phyloP scores from a whole-genome alignment of 768 basidiomycete species.

The Amanita fuliginea region DNA sequence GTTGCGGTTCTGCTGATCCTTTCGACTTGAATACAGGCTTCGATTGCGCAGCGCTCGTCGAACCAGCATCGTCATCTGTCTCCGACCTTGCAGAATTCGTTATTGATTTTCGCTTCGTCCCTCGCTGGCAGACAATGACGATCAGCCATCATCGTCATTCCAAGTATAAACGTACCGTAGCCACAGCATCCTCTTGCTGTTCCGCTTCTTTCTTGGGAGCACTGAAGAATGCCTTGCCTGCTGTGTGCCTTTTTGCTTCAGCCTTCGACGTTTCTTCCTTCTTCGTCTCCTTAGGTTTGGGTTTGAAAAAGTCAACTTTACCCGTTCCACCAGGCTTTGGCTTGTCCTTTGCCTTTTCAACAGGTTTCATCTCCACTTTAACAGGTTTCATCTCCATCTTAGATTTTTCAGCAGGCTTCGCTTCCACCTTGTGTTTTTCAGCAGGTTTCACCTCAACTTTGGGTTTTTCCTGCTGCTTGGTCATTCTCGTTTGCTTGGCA shows the following conservation, averaged over 20 bases:
- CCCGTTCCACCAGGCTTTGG: slow-evolving; percentile 34
- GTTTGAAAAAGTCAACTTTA: slow-evolving; percentile 52
- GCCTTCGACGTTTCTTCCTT: slow-evolving; percentile 13
- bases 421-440: slow-evolving; percentile 15
- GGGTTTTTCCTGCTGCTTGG: slow-evolving; percentile 11
- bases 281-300: slow-evolving; percentile 24
- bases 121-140: slow-evolving; percentile 17
- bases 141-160: not conserved
- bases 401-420: slow-evolving; percentile 33
- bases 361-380: slow-evolving; percentile 33
- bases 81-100: slow-evolving; percentile 17
- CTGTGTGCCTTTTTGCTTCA: slow-evolving; percentile 7
- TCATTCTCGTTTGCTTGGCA: slow-evolving; percentile 3
- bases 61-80: slow-evolving; percentile 12
- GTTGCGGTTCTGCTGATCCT: not conserved
- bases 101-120: slow-evolving; percentile 35
- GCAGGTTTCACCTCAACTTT: slow-evolving; percentile 16
- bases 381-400: slow-evolving; percentile 34
- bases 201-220: slow-evolving; percentile 9
- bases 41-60: not conserved
- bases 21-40: slow-evolving; percentile 5
- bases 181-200: slow-evolving; percentile 12
- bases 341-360: slow-evolving; percentile 16
- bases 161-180: slow-evolving; percentile 1
- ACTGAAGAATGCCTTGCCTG: slow-evolving; percentile 9